phyloP scores from a whole-genome alignment of 306 rosid species.

The Citrullus mucosospermus region DNA sequence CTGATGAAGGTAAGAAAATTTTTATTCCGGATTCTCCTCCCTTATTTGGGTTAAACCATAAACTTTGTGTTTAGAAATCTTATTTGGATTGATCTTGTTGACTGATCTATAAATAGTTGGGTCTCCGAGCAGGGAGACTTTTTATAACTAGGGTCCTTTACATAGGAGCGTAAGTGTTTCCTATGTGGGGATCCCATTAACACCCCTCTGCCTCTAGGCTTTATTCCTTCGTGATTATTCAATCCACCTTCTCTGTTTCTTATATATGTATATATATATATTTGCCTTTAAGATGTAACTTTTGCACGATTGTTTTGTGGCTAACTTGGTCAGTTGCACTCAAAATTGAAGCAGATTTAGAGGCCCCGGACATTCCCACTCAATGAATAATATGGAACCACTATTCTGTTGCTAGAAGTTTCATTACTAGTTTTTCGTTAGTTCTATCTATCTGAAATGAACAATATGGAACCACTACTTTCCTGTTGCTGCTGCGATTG shows the following conservation, averaged over 20 bases:
- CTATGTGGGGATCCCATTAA: background rate
- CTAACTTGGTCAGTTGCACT: background rate
- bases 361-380: background rate
- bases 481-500: background rate
- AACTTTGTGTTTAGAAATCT: background rate
- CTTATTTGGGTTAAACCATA: background rate
- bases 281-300: background rate
- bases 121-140: background rate
- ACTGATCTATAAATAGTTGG: background rate
- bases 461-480: background rate
- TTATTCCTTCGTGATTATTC: no score
- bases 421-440: no score
- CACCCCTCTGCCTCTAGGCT: no score
- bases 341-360: background rate
- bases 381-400: no score
- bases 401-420: no score
- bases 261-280: no score
- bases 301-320: background rate
- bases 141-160: background rate
- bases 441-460: no score
- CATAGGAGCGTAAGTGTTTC: background rate
- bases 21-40: background rate
- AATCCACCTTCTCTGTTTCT: no score
- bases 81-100: background rate
- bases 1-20: conserved; percentile 60